Conservation (phyloP, 192 early-diverging fungal genomes). For the Backusella mclennaniae region DNA sequence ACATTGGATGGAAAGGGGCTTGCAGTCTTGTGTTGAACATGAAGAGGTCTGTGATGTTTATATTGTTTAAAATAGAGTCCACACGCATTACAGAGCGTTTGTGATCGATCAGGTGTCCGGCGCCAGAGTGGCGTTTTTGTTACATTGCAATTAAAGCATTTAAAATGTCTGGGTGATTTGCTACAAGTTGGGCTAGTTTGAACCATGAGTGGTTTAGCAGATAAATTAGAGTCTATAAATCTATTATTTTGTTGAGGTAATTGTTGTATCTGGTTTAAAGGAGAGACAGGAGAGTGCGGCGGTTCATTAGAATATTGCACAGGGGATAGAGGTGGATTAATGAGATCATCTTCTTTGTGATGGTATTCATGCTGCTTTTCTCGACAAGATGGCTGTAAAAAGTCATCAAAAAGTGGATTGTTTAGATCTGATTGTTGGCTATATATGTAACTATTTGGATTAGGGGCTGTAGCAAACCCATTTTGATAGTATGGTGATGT, state of each 20-base stretch:
- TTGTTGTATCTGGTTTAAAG: not conserved
- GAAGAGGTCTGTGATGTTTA: conserved; percentile 69
- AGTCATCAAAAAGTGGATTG: not conserved
- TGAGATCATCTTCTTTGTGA: not conserved
- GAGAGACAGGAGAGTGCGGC: not conserved
- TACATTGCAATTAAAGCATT: conserved; percentile 68
- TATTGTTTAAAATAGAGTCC: conserved; percentile 95
- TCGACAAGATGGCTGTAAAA: not conserved
- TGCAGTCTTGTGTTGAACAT: conserved; percentile 22
- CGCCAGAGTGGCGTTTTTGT: conserved; percentile 94
- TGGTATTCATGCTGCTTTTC: not conserved
- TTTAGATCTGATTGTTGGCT: not conserved
- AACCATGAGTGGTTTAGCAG: not conserved
- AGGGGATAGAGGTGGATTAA: not conserved
- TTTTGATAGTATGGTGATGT: not conserved
- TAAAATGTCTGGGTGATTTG: conserved; percentile 12
- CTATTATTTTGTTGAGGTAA: not conserved
- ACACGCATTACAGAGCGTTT: conserved; percentile 95
- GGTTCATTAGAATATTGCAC: not conserved
- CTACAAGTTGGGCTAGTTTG: not conserved
- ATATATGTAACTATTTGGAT: not conserved
- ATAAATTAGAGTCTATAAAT: not conserved
- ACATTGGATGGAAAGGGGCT: conserved; percentile 3
- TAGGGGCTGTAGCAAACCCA: not conserved
- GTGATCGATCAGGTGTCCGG: conserved; percentile 68